Percentiles rank a stretch among this genome's conserved stretches.
These are phyloP conservation scores for Dactylorhiza incarnata DNA, from an alignment of 106 monocot species.

Conservation along the genomic window DNA sequence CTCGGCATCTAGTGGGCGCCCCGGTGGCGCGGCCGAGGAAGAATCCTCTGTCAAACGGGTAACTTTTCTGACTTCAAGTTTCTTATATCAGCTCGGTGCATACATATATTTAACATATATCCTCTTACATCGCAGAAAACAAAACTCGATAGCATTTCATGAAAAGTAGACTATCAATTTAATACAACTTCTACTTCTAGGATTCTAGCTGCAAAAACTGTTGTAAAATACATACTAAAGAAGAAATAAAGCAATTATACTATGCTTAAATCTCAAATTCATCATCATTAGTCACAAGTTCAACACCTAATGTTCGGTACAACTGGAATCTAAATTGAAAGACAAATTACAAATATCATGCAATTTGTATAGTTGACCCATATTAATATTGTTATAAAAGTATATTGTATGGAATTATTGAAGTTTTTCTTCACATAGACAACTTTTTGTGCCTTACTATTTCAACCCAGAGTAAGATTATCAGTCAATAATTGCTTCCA, in stretches of 20 bases:
- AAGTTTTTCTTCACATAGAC: neutral
- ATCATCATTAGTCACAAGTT: neutral
- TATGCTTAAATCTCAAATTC: neutral
- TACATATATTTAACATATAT: no score
- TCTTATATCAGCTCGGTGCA: no score
- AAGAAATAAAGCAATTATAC: neutral
- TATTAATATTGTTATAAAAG: conserved; percentile 1
- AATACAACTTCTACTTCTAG: neutral
- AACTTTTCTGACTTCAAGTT: no score
- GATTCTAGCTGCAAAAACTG: neutral
- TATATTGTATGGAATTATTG: neutral
- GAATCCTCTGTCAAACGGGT: no score
- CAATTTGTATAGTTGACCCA: neutral
- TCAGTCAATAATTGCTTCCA: neutral
- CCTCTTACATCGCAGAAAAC: neutral
- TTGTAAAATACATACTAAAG: neutral
- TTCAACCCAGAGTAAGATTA: neutral
- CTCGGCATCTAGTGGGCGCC: no score
- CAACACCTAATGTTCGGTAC: neutral
- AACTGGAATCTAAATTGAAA: neutral
- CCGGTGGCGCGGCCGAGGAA: no score
- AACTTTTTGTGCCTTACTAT: neutral
- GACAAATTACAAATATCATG: neutral
- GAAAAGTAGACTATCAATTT: neutral
- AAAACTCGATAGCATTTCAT: neutral